Conservation (phyloP, 306 rosid genomes). For the Dalbergia oliveri region DNA sequence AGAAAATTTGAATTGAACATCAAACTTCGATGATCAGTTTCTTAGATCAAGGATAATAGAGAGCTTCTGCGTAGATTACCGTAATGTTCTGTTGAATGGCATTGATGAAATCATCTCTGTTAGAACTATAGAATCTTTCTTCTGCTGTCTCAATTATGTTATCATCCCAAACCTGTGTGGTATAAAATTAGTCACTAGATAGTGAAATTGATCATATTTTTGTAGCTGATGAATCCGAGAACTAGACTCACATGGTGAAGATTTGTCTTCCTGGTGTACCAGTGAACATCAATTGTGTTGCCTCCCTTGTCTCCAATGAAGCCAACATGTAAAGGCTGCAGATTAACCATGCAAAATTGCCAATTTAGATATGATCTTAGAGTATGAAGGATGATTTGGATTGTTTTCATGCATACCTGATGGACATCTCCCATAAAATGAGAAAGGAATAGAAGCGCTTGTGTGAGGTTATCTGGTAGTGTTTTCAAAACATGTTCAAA, state of each 20-base stretch:
- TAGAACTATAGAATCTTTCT: conserved; percentile 59
- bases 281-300: conserved; percentile 73
- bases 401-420: conserved; percentile 57
- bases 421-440: conserved; percentile 94
- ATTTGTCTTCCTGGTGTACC: conserved; percentile 81
- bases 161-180: conserved; percentile 77
- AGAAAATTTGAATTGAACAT: conserved; percentile 8
- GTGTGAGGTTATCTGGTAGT: conserved; percentile 82
- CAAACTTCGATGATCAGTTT: conserved; percentile 2
- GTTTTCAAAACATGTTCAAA: conserved; percentile 13
- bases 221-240: conserved; percentile 26
- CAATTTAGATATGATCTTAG: conserved; percentile 8
- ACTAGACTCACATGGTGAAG: conserved; percentile 83
- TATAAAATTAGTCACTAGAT: not conserved
- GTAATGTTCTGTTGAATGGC: conserved; percentile 79
- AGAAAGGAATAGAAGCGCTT: conserved; percentile 86
- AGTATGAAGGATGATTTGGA: not conserved
- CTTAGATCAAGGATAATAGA: not conserved
- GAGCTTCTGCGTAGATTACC: conserved; percentile 48
- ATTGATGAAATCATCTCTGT: conserved; percentile 47
- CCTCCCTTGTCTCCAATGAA: conserved; percentile 86
- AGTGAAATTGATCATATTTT: not conserved
- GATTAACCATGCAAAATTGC: conserved; percentile 23
- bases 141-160: conserved; percentile 81
- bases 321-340: conserved; percentile 96